A percentile compares a stretch with the other conserved stretches of the same genome.
These are phyloP conservation scores for Eutrema japonicum DNA, from an alignment of 345 rosid genomes.

Conservation along the genomic window DNA sequence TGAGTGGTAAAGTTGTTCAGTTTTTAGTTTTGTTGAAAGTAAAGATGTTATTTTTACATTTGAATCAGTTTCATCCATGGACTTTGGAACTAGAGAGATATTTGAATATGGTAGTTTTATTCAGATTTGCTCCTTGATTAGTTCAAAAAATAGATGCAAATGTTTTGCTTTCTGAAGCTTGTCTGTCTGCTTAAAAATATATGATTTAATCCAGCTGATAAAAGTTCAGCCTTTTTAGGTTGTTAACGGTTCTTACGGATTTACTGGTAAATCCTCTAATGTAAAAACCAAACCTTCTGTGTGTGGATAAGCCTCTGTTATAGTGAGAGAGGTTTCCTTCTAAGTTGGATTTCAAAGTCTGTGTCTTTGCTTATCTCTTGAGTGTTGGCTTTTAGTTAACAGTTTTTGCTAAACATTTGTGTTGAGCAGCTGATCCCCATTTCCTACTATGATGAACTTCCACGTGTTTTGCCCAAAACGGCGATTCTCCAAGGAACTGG, in stretches of 20 bases:
- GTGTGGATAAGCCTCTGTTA: neutral
- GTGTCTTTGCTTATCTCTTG: neutral
- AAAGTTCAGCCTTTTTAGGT: neutral
- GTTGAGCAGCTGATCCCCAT: constrained; percentile 21
- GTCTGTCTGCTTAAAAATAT: neutral
- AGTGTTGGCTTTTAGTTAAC: neutral
- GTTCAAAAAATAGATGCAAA: neutral
- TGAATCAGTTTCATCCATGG: neutral
- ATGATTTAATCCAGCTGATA: neutral
- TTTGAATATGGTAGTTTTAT: neutral
- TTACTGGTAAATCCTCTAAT: too few relatives aligned
- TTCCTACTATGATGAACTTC: constrained; percentile 26
- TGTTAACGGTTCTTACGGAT: too few relatives aligned
- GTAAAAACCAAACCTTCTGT: neutral
- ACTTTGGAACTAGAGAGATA: neutral
- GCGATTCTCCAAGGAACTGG: constrained; percentile 30
- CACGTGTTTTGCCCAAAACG: constrained; percentile 13
- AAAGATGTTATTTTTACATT: neutral
- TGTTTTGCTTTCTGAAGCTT: neutral
- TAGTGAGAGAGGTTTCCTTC: neutral
- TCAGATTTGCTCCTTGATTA: constrained; percentile 1
- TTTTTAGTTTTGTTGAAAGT: too few relatives aligned
- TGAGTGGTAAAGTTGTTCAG: too few relatives aligned
- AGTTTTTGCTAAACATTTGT: neutral
- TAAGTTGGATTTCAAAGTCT: neutral